Conservation (phyloP, 1,284 basidiomycete genomes). For the Cryptococcus amylolentus region DNA sequence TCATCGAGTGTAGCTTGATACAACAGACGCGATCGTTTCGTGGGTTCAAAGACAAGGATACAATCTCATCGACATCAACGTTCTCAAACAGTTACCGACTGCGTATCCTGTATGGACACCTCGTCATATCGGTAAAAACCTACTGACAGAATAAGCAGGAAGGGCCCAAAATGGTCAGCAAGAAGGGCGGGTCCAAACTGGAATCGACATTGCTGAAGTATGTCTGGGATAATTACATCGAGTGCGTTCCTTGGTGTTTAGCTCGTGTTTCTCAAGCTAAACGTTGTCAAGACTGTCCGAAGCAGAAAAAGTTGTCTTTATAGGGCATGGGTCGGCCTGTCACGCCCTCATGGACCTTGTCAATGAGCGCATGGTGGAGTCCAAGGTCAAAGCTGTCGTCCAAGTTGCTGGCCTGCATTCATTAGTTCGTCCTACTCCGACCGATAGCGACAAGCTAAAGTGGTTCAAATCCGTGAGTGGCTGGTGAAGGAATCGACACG, state of each 20-base stretch:
- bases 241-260: constrained; percentile 55
- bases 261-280: background rate
- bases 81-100: constrained; percentile 65
- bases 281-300: constrained; percentile 60
- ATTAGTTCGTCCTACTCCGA: constrained; percentile 42
- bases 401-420: constrained; percentile 69
- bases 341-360: constrained; percentile 70
- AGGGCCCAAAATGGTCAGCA: constrained; percentile 26
- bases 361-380: constrained; percentile 61
- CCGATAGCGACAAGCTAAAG: constrained; percentile 30
- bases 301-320: constrained; percentile 68
- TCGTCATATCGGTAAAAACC: background rate
- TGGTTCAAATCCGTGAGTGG: constrained; percentile 45
- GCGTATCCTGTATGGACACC: constrained; percentile 21
- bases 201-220: constrained; percentile 65
- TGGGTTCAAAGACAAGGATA: constrained; percentile 67
- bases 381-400: constrained; percentile 64
- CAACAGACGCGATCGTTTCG: constrained; percentile 69
- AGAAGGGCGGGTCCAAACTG: constrained; percentile 21
- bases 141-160: constrained; percentile 10
- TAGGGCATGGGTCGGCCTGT: constrained; percentile 84
- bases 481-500: no score
- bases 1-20: constrained; percentile 67
- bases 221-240: constrained; percentile 92
- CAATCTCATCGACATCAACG: constrained; percentile 80